A percentile compares a stretch with the other conserved stretches of the same genome.
phyloP scores from a whole-genome alignment of 305 asterid species.

The Fraxinus velutina region DNA sequence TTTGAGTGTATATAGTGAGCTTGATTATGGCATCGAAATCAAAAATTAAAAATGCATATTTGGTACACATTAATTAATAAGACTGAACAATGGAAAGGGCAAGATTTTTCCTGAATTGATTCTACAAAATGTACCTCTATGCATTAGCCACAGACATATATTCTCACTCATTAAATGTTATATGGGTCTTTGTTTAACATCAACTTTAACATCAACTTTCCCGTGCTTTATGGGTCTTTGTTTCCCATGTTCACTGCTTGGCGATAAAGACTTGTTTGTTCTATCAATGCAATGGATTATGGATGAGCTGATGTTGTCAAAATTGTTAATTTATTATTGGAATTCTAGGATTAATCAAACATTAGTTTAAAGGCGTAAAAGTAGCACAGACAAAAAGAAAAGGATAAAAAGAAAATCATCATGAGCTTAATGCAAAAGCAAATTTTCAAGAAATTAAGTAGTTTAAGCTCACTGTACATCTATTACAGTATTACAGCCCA shows the following conservation, averaged over 20 bases:
- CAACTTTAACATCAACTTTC: slow-evolving; percentile 36
- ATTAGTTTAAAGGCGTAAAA: neutral
- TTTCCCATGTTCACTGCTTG: slow-evolving; percentile 61
- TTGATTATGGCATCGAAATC: neutral
- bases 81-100: neutral
- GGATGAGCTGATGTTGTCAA: slow-evolving; percentile 25
- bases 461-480: neutral
- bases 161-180: neutral
- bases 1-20: neutral
- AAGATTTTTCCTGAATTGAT: neutral
- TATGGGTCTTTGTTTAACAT: neutral
- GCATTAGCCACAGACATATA: neutral
- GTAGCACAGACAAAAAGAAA: neutral
- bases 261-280: slow-evolving; percentile 27
- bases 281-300: slow-evolving; percentile 23
- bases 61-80: neutral
- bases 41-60: neutral
- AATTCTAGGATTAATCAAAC: slow-evolving; percentile 31
- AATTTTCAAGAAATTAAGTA: neutral
- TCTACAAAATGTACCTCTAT: neutral
- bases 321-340: slow-evolving; percentile 15
- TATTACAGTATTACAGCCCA: neutral
- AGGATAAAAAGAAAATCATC: neutral
- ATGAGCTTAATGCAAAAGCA: neutral
- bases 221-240: slow-evolving; percentile 81